A percentile compares a stretch with the other conserved stretches of the same genome.
These are phyloP conservation scores for Prasinococcaceae sp. DNA, from an alignment of 139 green algal species.

Conservation along the genomic window DNA sequence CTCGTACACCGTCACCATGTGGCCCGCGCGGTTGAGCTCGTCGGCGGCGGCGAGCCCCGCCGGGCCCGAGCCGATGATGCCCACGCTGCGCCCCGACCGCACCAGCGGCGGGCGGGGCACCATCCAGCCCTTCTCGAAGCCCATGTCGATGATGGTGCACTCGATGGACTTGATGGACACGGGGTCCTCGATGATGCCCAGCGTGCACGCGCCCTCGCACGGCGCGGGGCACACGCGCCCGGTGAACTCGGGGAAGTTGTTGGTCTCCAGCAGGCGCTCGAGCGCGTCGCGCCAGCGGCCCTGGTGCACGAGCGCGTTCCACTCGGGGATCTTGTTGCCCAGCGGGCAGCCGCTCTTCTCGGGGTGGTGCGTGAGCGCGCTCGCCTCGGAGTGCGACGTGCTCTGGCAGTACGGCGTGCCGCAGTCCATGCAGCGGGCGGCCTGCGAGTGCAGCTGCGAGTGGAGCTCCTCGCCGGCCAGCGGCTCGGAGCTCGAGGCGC, in stretches of 20 bases:
- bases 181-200: constrained; percentile 93
- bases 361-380: not conserved
- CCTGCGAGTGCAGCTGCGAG: constrained; percentile 65
- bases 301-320: constrained; percentile 88
- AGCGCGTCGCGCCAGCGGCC: constrained; percentile 78
- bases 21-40: constrained; percentile 87
- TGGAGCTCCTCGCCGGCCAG: constrained; percentile 2
- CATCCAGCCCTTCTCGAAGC: constrained; percentile 90
- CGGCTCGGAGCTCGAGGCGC: not conserved
- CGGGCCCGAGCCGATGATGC: constrained; percentile 75
- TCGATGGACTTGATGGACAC: constrained; percentile 96
- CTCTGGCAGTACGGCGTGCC: constrained; percentile 90
- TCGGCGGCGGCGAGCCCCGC: constrained; percentile 83
- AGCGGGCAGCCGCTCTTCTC: constrained; percentile 65
- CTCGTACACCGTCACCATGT: constrained; percentile 80
- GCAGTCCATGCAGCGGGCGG: constrained; percentile 90
- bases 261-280: constrained; percentile 84
- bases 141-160: constrained; percentile 85
- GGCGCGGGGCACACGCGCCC: constrained; percentile 80
- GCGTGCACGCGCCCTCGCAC: constrained; percentile 83
- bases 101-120: constrained; percentile 55
- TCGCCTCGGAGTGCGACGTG: not conserved
- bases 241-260: constrained; percentile 99
- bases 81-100: constrained; percentile 55
- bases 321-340: constrained; percentile 92